phyloP scores from a whole-genome alignment of 192 early-diverging fungal genomes.

The Obelidium mucronatum region DNA sequence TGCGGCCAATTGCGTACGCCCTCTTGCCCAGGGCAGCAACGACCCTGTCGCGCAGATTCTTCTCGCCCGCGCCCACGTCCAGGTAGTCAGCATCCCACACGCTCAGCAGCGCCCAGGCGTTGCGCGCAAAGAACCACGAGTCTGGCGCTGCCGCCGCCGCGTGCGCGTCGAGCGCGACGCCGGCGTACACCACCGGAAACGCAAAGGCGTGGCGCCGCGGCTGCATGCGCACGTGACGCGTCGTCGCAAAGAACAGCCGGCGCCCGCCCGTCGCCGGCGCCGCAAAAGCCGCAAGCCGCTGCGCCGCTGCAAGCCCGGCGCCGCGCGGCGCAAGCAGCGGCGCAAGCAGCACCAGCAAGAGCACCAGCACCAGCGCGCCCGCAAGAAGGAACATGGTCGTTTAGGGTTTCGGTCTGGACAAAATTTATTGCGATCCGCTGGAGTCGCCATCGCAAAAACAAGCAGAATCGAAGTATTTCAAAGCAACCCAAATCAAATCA shows the following conservation, averaged over 20 bases:
- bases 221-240: slow-evolving; percentile 52
- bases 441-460: too few species aligned
- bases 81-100: slow-evolving; percentile 45
- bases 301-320: neutral
- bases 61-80: neutral
- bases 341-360: too few species aligned
- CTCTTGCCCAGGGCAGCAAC: slow-evolving; percentile 20
- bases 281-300: neutral
- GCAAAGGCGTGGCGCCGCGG: slow-evolving; percentile 56
- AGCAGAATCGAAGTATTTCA: too few species aligned
- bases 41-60: neutral
- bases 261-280: neutral
- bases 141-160: neutral
- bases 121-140: neutral
- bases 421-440: too few species aligned
- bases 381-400: too few species aligned
- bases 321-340: too few species aligned
- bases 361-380: too few species aligned
- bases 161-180: slow-evolving; percentile 21
- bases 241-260: slow-evolving; percentile 47
- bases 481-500: neutral
- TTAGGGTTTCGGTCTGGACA: too few species aligned
- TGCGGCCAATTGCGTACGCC: slow-evolving; percentile 41
- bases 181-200: slow-evolving; percentile 62
- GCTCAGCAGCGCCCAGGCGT: slow-evolving; percentile 34